Conservation (phyloP, 2,329 filamentous ascomycete species). For the Exophiala alcalophila region DNA sequence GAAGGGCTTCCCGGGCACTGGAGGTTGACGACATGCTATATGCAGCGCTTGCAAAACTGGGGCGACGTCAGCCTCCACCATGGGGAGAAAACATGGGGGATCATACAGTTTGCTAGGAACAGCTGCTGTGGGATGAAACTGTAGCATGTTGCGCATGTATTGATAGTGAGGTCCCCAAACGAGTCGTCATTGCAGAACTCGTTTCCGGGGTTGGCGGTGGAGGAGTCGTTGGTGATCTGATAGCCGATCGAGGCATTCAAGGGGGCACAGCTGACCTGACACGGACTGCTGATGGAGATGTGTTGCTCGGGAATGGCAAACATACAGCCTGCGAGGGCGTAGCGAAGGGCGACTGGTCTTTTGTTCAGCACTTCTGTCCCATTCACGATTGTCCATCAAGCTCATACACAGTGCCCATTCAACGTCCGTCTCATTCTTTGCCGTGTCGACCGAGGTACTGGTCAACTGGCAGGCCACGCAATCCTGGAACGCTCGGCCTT, state of each 20-base stretch:
- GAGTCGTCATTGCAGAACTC: constrained; percentile 39
- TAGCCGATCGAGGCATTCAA: constrained; percentile 31
- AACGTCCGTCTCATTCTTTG: constrained; percentile 42
- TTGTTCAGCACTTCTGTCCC: constrained; percentile 19
- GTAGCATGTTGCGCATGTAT: constrained; percentile 44
- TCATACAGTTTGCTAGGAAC: constrained; percentile 46
- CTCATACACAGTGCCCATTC: constrained; percentile 47
- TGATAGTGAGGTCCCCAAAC: constrained; percentile 43
- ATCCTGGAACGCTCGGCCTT: constrained; percentile 39
- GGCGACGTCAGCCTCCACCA: too few species aligned
- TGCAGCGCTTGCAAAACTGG: constrained; percentile 47
- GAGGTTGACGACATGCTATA: constrained; percentile 44
- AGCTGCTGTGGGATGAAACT: constrained; percentile 41
- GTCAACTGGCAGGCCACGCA: constrained; percentile 44
- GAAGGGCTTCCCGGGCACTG: constrained; percentile 37
- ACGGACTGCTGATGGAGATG: constrained; percentile 43
- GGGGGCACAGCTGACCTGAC: constrained; percentile 42
- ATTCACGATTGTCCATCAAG: neutral
- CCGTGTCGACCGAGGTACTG: constrained; percentile 38
- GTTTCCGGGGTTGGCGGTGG: constrained; percentile 34
- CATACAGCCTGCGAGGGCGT: constrained; percentile 43
- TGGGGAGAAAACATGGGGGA: constrained; percentile 1
- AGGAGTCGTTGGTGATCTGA: constrained; percentile 35
- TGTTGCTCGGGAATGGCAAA: constrained; percentile 40
- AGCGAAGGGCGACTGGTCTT: constrained; percentile 45